These are phyloP conservation scores for Lasiodiplodia citricola DNA, from an alignment of 2,329 filamentous ascomycete species.

Conservation along the genomic window DNA sequence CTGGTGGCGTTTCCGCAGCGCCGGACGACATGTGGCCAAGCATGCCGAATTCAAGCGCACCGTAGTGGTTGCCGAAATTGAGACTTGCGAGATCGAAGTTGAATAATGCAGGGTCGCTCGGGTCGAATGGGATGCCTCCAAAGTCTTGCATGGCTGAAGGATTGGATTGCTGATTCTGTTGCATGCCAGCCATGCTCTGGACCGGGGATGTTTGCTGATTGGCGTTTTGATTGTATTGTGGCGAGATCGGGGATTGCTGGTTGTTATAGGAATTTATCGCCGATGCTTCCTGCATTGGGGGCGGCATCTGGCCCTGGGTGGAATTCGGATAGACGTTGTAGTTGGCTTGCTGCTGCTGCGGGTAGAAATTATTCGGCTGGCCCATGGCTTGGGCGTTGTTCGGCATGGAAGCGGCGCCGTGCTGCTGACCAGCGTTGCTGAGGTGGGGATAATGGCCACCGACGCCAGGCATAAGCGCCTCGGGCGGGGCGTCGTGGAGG, in stretches of 20 bases:
- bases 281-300: slow-evolving; percentile 51
- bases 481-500: slow-evolving; percentile 91
- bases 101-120: slow-evolving; percentile 88
- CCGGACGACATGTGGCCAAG: slow-evolving; percentile 95
- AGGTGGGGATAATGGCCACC: slow-evolving; percentile 68
- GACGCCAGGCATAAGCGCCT: slow-evolving; percentile 85
- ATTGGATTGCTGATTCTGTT: slow-evolving; percentile 48
- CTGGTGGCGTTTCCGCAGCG: slow-evolving; percentile 77
- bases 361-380: slow-evolving; percentile 52
- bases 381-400: slow-evolving; percentile 33
- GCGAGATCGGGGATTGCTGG: slow-evolving; percentile 76
- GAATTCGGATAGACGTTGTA: slow-evolving; percentile 49
- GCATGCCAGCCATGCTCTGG: slow-evolving; percentile 55
- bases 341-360: slow-evolving; percentile 41
- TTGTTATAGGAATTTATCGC: slow-evolving; percentile 60
- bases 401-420: slow-evolving; percentile 34
- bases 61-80: slow-evolving; percentile 96
- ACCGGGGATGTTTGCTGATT: slow-evolving; percentile 55
- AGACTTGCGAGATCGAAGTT: slow-evolving; percentile 95
- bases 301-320: slow-evolving; percentile 46
- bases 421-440: slow-evolving; percentile 31
- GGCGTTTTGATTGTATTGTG: slow-evolving; percentile 66
- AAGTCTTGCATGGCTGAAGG: slow-evolving; percentile 52
- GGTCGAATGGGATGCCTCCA: slow-evolving; percentile 74
- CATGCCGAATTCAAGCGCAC: slow-evolving; percentile 94